Percentiles rank a stretch among this genome's conserved stretches.
phyloP scores from a whole-genome alignment of 2,329 filamentous ascomycete species.

The Sclerotinia glacialis region DNA sequence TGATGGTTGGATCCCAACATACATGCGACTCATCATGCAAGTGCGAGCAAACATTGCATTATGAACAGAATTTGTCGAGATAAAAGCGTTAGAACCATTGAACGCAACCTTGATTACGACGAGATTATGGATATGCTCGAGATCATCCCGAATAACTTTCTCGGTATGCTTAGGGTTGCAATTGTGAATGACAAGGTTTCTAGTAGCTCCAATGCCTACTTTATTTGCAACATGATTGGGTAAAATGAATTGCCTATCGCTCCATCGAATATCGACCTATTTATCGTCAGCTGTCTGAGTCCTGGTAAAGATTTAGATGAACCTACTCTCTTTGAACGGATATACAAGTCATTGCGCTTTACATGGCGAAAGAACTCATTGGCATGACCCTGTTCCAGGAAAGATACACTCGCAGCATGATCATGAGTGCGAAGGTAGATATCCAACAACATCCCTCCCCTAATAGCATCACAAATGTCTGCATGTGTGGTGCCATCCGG shows the following conservation, averaged over 20 bases:
- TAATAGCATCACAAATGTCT: slow-evolving; percentile 63
- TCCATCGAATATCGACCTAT: slow-evolving; percentile 68
- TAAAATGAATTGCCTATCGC: slow-evolving; percentile 66
- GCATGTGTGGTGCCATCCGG: slow-evolving; percentile 59
- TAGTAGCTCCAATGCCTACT: slow-evolving; percentile 63
- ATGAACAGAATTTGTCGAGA: slow-evolving; percentile 74
- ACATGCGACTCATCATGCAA: slow-evolving; percentile 65
- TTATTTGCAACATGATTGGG: slow-evolving; percentile 61
- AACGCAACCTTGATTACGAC: slow-evolving; percentile 65
- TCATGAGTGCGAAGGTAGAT: slow-evolving; percentile 61
- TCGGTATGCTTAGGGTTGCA: slow-evolving; percentile 59
- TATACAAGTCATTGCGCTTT: slow-evolving; percentile 63
- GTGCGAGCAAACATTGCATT: slow-evolving; percentile 72
- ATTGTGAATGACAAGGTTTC: slow-evolving; percentile 68
- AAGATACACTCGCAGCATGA: slow-evolving; percentile 64
- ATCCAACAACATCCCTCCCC: slow-evolving; percentile 69
- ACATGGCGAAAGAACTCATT: slow-evolving; percentile 62
- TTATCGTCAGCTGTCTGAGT: slow-evolving; percentile 3
- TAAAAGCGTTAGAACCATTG: slow-evolving; percentile 56
- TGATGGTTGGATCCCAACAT: slow-evolving; percentile 27
- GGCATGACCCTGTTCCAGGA: slow-evolving; percentile 63
- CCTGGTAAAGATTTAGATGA: neutral
- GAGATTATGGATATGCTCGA: slow-evolving; percentile 81
- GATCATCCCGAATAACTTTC: slow-evolving; percentile 63
- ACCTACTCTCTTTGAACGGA: slow-evolving; percentile 65